These are phyloP conservation scores for Fusarium sp. DNA, from an alignment of 2,329 filamentous ascomycete species.

Conservation along the genomic window DNA sequence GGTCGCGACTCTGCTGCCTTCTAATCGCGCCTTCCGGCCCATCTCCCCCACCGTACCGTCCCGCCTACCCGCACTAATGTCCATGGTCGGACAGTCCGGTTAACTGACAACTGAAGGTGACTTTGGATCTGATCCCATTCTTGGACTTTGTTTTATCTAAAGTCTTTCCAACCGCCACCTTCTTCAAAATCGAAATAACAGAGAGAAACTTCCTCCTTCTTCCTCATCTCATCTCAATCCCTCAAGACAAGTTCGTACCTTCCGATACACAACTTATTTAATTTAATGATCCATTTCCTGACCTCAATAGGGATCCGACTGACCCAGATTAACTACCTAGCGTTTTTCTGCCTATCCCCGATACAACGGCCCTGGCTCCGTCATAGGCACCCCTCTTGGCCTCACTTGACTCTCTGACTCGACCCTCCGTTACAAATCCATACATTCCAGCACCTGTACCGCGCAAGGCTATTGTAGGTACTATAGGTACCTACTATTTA, in stretches of 20 bases:
- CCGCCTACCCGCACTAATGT: slow-evolving; percentile 26
- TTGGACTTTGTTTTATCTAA: not conserved
- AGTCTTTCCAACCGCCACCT: not conserved
- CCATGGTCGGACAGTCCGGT: slow-evolving; percentile 22
- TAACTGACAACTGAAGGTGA: slow-evolving; percentile 6
- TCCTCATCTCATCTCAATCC: not conserved
- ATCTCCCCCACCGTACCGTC: slow-evolving; percentile 35
- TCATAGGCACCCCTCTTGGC: slow-evolving; percentile 40
- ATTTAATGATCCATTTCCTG: not conserved
- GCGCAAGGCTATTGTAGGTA: not conserved
- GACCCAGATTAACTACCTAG: slow-evolving; percentile 7
- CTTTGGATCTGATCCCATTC: not conserved
- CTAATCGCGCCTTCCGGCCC: slow-evolving; percentile 28
- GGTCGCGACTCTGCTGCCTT: slow-evolving; percentile 20
- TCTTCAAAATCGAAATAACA: not conserved
- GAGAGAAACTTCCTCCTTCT: no score
- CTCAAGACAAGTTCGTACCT: not conserved
- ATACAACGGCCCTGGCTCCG: slow-evolving; percentile 34
- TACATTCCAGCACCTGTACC: not conserved
- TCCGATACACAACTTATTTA: not conserved
- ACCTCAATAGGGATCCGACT: not conserved
- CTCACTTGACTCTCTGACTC: slow-evolving; percentile 37
- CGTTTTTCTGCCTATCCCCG: slow-evolving; percentile 30
- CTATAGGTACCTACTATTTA: not conserved
- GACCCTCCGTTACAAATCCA: slow-evolving; percentile 31